Percentiles rank a stretch among this genome's conserved stretches.
phyloP scores from a whole-genome alignment of 805 yeast species.

The Metschnikowia lochheadii region DNA sequence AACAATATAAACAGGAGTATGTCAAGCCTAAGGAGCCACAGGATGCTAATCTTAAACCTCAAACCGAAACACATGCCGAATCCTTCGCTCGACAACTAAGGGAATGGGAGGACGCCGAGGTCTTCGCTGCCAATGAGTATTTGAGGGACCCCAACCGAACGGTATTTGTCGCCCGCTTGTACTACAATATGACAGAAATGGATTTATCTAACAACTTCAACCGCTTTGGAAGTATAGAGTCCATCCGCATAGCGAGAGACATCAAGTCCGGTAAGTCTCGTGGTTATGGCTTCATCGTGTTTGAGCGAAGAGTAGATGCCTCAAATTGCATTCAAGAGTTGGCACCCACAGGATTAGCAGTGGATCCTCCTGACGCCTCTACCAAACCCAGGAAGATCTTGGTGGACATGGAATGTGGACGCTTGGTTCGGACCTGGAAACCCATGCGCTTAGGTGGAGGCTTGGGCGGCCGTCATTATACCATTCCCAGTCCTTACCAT shows the following conservation, averaged over 20 bases:
- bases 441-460: slow-evolving; percentile 88
- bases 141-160: slow-evolving; percentile 68
- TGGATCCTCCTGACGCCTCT: slow-evolving; percentile 30
- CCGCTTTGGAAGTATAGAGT: slow-evolving; percentile 68
- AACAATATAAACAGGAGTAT: slow-evolving; percentile 27
- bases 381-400: slow-evolving; percentile 47
- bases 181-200: slow-evolving; percentile 58
- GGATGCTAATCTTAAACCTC: background rate
- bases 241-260: slow-evolving; percentile 36
- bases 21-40: background rate
- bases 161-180: slow-evolving; percentile 70
- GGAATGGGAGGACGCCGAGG: slow-evolving; percentile 19
- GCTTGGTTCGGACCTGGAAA: slow-evolving; percentile 61
- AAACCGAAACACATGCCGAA: slow-evolving; percentile 7
- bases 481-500: slow-evolving; percentile 27
- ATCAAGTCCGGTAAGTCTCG: slow-evolving; percentile 45
- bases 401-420: slow-evolving; percentile 71
- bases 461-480: slow-evolving; percentile 77
- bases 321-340: slow-evolving; percentile 57
- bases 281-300: slow-evolving; percentile 85
- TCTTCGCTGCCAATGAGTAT: slow-evolving; percentile 14
- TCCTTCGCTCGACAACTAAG: slow-evolving; percentile 15
- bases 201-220: slow-evolving; percentile 62
- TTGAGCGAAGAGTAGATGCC: slow-evolving; percentile 56
- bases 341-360: slow-evolving; percentile 38